A percentile compares a stretch with the other conserved stretches of the same genome.
These are phyloP conservation scores for Coprinopsis sp. DNA, from an alignment of 768 basidiomycete species.

Conservation along the genomic window DNA sequence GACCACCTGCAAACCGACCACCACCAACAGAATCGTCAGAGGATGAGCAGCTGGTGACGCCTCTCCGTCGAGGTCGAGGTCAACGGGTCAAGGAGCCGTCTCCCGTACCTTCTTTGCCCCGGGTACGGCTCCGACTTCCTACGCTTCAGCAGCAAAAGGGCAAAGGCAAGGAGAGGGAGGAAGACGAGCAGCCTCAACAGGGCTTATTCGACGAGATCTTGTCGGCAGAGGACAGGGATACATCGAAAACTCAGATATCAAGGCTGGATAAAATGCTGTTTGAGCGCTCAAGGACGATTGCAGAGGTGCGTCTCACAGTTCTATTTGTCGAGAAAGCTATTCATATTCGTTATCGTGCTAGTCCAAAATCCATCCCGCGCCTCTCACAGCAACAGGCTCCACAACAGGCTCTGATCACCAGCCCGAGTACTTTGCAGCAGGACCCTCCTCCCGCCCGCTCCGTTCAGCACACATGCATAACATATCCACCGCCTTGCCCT, in stretches of 20 bases:
- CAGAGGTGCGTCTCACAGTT: slow-evolving; percentile 55
- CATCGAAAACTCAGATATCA: slow-evolving; percentile 58
- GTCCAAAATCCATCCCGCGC: slow-evolving; percentile 26
- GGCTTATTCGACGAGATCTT: slow-evolving; percentile 87
- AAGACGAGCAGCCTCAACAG: slow-evolving; percentile 51
- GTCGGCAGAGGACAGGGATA: slow-evolving; percentile 62
- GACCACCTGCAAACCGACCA: slow-evolving; percentile 33
- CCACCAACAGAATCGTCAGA: slow-evolving; percentile 48
- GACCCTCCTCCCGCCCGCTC: slow-evolving; percentile 58
- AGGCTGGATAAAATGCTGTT: slow-evolving; percentile 63
- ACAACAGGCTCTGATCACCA: slow-evolving; percentile 4
- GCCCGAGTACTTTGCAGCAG: slow-evolving; percentile 32
- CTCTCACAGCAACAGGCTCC: slow-evolving; percentile 7
- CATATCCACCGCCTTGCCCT: slow-evolving; percentile 14
- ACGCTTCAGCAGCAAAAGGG: slow-evolving; percentile 59
- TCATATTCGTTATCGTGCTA: neutral
- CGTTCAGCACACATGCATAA: slow-evolving; percentile 52
- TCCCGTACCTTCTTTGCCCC: slow-evolving; percentile 31
- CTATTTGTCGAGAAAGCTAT: neutral
- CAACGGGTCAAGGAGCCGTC: slow-evolving; percentile 41
- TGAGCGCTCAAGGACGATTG: slow-evolving; percentile 62
- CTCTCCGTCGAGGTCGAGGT: slow-evolving; percentile 32
- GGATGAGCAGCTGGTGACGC: slow-evolving; percentile 30
- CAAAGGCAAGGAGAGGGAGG: slow-evolving; percentile 67
- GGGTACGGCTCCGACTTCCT: slow-evolving; percentile 50